Evolutionary conservation across 805 yeast species (phyloP), one percentile per base, ranked within the genome.

Genomic region (Candida tallmaniae): DNA sequence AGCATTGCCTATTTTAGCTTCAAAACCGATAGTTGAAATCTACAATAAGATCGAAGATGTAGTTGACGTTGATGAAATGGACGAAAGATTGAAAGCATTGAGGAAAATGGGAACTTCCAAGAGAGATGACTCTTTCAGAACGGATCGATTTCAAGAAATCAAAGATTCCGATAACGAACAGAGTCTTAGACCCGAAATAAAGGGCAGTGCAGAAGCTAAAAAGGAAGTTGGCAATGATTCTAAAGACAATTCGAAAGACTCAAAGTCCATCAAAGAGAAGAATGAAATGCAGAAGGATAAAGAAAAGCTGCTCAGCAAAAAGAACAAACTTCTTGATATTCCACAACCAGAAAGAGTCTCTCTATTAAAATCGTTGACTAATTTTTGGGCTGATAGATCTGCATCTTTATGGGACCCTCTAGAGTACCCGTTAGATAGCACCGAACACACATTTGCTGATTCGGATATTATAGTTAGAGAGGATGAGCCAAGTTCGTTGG

Each of bases 301-400:
- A 24, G 27, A 27, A 10, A 21, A 23, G 8, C 14, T 8, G 8
- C 15, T 21, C 11, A 28, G 36, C 29, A 32, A 34, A 16, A 36
- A 28, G 31, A 36, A 37, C 13, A 29, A 23, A 23, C 21, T 29
- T 12, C 20, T 30, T 10, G 35, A 41, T 31, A 31, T 64, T 23
- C 64, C 68, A 0, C 70, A 62, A 32, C 70, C 70, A 5, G 97
- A 89, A 50, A 76, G 77, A 45, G 75, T 80, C 15, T 81, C 96
- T 1, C 58, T 93, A 23, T 74, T 93, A 63, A 86, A 84, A 48
- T 78, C 95, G 0, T 64, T 94, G 36, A 76, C 95, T 0, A 86
- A 80, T 48, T 93, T 93, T 58, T 93, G 97, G 97, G 97, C 97
- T 1, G 97, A 93, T 59, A 67, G 98, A 49, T 85, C 97, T 1